Conservation (phyloP, 2,329 filamentous ascomycete genomes). For the Pyricularia grisea region DNA sequence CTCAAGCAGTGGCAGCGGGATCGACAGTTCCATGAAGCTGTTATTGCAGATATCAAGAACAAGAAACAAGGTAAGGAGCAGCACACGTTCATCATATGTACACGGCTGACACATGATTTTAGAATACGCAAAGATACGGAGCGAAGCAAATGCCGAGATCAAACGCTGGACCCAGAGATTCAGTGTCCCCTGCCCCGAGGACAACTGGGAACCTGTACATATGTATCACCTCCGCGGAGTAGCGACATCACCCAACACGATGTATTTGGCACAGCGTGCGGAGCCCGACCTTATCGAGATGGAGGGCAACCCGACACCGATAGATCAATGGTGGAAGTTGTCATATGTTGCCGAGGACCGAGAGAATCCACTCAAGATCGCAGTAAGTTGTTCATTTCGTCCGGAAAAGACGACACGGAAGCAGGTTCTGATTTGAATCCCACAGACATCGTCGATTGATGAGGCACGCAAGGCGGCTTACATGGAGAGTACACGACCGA, state of each 20-base stretch:
- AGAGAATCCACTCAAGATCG: constrained; percentile 11
- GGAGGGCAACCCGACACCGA: constrained; percentile 7
- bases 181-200: constrained; percentile 13
- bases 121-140: constrained; percentile 7
- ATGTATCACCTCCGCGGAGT: constrained; percentile 21
- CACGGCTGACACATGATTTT: constrained; percentile 2
- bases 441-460: constrained; percentile 6
- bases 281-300: constrained; percentile 12
- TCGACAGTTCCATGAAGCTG: constrained; percentile 9
- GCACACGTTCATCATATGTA: background rate
- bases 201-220: constrained; percentile 17
- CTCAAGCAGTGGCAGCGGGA: constrained; percentile 11
- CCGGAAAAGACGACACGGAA: background rate
- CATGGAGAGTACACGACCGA: constrained; percentile 10
- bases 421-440: background rate
- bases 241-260: constrained; percentile 13
- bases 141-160: constrained; percentile 3
- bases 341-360: constrained; percentile 11
- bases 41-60: background rate
- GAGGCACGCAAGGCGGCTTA: constrained; percentile 12
- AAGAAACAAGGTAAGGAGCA: constrained; percentile 6
- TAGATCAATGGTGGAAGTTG: constrained; percentile 21
- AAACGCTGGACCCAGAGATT: background rate
- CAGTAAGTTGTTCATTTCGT: constrained; percentile 8
- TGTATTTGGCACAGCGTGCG: constrained; percentile 18